Percentiles rank a stretch among this genome's conserved stretches.
phyloP scores from a whole-genome alignment of 495 filamentous ascomycete species.

The Parathielavia appendiculata region DNA sequence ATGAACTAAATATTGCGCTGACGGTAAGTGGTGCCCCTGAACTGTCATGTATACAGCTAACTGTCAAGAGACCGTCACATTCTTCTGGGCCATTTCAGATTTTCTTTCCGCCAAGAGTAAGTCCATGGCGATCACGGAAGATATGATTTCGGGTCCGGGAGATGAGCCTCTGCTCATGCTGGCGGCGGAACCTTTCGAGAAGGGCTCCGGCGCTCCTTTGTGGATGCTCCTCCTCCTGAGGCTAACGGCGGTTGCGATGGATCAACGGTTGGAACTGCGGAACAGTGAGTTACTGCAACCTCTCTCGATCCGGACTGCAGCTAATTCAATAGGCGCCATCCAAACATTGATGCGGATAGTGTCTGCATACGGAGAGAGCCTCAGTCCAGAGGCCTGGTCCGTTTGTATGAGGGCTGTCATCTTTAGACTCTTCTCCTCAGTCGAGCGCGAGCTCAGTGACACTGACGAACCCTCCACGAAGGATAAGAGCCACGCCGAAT shows the following conservation, averaged over 20 bases:
- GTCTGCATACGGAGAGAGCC: slow-evolving; percentile 78
- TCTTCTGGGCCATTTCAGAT: slow-evolving; percentile 92
- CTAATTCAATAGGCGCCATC: slow-evolving; percentile 54
- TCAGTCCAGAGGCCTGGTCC: slow-evolving; percentile 75
- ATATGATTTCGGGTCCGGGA: slow-evolving; percentile 46
- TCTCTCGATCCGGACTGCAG: neutral
- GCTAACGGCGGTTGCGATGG: slow-evolving; percentile 69
- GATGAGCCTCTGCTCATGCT: slow-evolving; percentile 47
- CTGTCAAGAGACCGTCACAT: slow-evolving; percentile 65
- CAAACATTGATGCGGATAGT: slow-evolving; percentile 89
- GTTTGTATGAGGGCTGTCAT: slow-evolving; percentile 75
- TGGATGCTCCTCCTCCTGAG: slow-evolving; percentile 83
- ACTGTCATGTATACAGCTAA: slow-evolving; percentile 18
- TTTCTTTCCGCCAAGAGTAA: slow-evolving; percentile 57
- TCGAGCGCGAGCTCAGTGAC: slow-evolving; percentile 44
- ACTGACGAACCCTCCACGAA: slow-evolving; percentile 27
- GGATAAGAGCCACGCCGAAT: slow-evolving; percentile 46
- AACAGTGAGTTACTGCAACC: slow-evolving; percentile 54
- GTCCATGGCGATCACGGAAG: slow-evolving; percentile 43
- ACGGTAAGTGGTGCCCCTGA: slow-evolving; percentile 50
- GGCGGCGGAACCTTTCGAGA: slow-evolving; percentile 45
- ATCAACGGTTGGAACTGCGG: slow-evolving; percentile 76
- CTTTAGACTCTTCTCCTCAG: slow-evolving; percentile 62
- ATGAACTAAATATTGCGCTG: slow-evolving; percentile 92
- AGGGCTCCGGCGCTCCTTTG: slow-evolving; percentile 56